Evolutionary conservation across 768 basidiomycete species (phyloP), one percentile per base, ranked within the genome.

Genomic region (Termitomyces sp.): DNA sequence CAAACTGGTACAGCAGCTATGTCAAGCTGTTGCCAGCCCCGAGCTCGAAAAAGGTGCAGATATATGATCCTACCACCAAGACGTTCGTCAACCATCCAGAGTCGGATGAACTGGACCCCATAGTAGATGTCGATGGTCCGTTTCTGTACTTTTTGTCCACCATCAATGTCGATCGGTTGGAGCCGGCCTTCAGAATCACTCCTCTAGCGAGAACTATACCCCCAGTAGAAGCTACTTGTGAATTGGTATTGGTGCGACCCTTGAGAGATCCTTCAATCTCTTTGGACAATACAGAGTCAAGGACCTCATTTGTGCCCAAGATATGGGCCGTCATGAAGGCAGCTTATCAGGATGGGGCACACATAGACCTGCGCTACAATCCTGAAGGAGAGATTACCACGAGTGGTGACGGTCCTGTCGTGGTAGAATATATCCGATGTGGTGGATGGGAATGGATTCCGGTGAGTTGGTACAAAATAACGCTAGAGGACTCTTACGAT

Each of bases 391-490:
- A 73, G 43, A 67, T 77, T 25, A 69, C 63, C 1, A 56, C 68
- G 0, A 73, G 73, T n/a, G 76, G 74, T 11, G 69, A 73, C 6
- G 83, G 86, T 12, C 73, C 73, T 15, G 58, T 72, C 0, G 81
- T 91, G 4, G 83, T 92, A 0, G 94, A 97, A 68, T 89, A 89
- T 61, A 76, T 86, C 48, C 79, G 93, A 23, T 88, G 85, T 60
- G 81, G 80, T 15, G 86, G 86, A 7, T 95, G 93, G 86, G 85
- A 89, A 60, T 97, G 94, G 94, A 75, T 74, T 39, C 94, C 94
- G 18, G 91, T 93, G 4, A 20, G 57, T 56, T 54, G 33, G 42
- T 42, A 18, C 45, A 9, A 33, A 10, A 18, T 18, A 38, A 27
- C 40, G 4, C 35, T 52, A 32, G 31, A 42, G 18, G 33, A 7